phyloP scores from a whole-genome alignment of 345 rosid species.

The Citrus maxima region DNA sequence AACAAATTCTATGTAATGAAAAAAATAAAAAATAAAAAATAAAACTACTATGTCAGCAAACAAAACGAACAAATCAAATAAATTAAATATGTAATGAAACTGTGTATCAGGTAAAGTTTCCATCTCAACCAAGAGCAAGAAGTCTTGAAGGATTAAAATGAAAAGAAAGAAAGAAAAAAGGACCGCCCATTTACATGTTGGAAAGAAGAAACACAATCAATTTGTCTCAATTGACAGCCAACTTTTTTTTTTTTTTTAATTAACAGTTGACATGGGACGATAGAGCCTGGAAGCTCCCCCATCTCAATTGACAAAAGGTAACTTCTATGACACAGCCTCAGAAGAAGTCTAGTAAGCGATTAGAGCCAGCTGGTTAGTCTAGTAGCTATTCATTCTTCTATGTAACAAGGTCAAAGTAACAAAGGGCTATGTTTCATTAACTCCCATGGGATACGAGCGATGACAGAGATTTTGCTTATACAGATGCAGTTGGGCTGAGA shows the following conservation, averaged over 20 bases:
- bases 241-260: background rate
- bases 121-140: background rate
- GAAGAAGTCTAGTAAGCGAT: background rate
- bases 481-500: constrained; percentile 54
- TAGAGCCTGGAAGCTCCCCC: background rate
- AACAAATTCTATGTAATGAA: background rate
- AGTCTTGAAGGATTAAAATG: background rate
- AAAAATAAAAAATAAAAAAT: background rate
- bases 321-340: background rate
- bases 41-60: background rate
- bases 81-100: background rate
- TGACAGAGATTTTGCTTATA: constrained; percentile 28
- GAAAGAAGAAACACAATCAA: background rate
- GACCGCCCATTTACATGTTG: background rate
- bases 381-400: background rate
- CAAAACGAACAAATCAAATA: background rate
- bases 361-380: background rate
- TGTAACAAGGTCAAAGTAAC: background rate
- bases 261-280: background rate
- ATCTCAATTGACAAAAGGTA: background rate
- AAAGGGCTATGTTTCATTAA: constrained; percentile 17
- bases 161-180: background rate
- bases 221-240: background rate
- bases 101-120: background rate
- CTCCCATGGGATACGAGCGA: constrained; percentile 41